Evolutionary conservation across 2,329 filamentous ascomycete genomes (phyloP).

Genomic region (Xylariaceae sp.): DNA sequence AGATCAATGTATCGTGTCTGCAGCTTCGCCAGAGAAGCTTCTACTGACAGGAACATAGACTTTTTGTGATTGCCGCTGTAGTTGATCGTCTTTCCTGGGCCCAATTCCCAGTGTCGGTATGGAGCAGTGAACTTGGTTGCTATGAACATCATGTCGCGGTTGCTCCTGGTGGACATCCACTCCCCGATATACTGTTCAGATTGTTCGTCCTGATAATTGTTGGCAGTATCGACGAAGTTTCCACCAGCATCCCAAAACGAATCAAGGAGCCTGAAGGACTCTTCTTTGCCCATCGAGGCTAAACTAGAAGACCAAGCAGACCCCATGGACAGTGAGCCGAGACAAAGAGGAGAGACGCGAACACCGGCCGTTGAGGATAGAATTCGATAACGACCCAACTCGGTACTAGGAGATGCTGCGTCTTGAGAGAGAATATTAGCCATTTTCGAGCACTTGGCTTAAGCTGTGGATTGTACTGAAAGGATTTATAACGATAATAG

Average conservation of each 20-base stretch:
- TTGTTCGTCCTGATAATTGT: slow-evolving; percentile 61
- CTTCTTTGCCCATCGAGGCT: slow-evolving; percentile 57
- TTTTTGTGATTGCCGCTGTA: background rate
- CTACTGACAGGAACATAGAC: slow-evolving; percentile 1
- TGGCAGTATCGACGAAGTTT: slow-evolving; percentile 71
- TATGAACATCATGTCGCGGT: slow-evolving; percentile 58
- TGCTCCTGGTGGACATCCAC: slow-evolving; percentile 55
- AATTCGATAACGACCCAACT: too few species aligned
- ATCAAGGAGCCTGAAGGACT: slow-evolving; percentile 61
- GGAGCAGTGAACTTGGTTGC: slow-evolving; percentile 56
- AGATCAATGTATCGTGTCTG: background rate
- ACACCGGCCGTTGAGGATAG: slow-evolving; percentile 56
- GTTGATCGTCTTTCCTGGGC: slow-evolving; percentile 21
- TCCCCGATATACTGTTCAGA: slow-evolving; percentile 62
- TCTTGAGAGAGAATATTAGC: too few species aligned
- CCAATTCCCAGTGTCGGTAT: slow-evolving; percentile 14
- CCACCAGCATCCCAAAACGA: slow-evolving; percentile 61
- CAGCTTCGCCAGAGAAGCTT: background rate
- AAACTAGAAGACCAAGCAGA: slow-evolving; percentile 49
- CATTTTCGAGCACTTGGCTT: too few species aligned
- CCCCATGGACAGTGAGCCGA: slow-evolving; percentile 59
- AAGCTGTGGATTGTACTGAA: too few species aligned
- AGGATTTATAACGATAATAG: too few species aligned
- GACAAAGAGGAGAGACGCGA: slow-evolving; percentile 53
- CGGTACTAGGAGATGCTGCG: too few species aligned